Conservation (phyloP, 2,329 filamentous ascomycete species). For the Didymella pomorum region DNA sequence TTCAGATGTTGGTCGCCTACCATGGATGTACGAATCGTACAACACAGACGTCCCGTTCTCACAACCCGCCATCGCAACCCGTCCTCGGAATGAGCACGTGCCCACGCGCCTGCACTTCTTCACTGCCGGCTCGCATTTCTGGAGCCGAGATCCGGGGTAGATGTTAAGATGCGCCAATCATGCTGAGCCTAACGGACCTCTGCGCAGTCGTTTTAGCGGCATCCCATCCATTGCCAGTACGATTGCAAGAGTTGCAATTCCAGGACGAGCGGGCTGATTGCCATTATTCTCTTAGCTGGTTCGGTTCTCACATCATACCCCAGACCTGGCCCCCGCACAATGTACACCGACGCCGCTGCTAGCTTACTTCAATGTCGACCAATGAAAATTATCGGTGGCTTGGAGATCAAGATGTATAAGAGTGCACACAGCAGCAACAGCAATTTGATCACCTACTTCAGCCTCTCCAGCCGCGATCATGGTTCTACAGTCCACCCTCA, state of each 20-base stretch:
- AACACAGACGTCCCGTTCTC: constrained; percentile 4
- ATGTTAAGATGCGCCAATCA: not conserved
- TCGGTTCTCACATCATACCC: not conserved
- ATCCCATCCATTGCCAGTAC: not conserved
- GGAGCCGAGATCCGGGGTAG: constrained; percentile 15
- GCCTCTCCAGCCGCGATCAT: not conserved
- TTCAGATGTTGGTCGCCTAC: not conserved
- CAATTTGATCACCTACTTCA: not conserved
- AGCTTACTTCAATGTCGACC: not conserved
- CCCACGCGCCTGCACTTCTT: not conserved
- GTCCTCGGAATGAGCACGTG: not conserved
- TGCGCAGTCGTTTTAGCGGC: not conserved
- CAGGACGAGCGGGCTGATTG: not conserved
- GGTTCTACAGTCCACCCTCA: constrained; percentile 2
- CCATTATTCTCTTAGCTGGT: not conserved
- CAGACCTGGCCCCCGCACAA: not conserved
- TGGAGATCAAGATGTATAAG: constrained; percentile 1
- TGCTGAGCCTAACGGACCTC: not conserved
- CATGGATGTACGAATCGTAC: constrained; percentile 16
- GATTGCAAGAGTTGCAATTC: not conserved
- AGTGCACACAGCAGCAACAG: not conserved
- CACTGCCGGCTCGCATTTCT: constrained; percentile 5
- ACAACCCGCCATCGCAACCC: not conserved
- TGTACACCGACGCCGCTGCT: not conserved
- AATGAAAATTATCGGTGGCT: not conserved